phyloP scores from a whole-genome alignment of 2,329 filamentous ascomycete species.

The Scopulariopsis brevicaulis region DNA sequence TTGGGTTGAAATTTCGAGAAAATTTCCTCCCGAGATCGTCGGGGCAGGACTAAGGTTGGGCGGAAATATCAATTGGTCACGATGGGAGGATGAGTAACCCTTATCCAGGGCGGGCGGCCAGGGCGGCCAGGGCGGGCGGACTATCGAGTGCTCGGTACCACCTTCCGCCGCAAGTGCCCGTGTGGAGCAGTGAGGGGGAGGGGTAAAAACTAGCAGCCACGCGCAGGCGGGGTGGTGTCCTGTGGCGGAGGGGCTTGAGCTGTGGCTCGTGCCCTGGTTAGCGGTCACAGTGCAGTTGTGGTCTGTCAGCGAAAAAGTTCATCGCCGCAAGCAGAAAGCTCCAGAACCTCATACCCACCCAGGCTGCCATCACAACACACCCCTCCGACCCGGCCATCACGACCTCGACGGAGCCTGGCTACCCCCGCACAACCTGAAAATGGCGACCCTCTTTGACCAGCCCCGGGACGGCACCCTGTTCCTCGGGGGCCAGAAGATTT shows the following conservation, averaged over 20 bases:
- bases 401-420: background rate
- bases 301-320: constrained; percentile 1
- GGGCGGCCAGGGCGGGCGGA: background rate
- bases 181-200: background rate
- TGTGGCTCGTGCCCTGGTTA: background rate
- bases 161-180: background rate
- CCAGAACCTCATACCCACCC: background rate
- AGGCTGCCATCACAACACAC: constrained; percentile 3
- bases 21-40: background rate
- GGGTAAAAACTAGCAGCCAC: background rate
- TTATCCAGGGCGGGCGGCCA: background rate
- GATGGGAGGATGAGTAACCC: constrained; percentile 1
- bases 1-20: background rate
- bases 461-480: constrained; percentile 93
- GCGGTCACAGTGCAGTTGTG: background rate
- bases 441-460: constrained; percentile 95
- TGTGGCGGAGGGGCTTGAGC: background rate
- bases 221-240: background rate
- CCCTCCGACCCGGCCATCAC: constrained; percentile 1
- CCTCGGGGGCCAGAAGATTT: constrained; percentile 95
- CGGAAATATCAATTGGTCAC: constrained; percentile 3
- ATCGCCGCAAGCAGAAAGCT: background rate
- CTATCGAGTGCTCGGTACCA: too few species aligned
- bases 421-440: constrained; percentile 24
- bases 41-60: background rate